phyloP scores from a whole-genome alignment of 2,329 filamentous ascomycete species.

The Aureobasidium mangrovei region DNA sequence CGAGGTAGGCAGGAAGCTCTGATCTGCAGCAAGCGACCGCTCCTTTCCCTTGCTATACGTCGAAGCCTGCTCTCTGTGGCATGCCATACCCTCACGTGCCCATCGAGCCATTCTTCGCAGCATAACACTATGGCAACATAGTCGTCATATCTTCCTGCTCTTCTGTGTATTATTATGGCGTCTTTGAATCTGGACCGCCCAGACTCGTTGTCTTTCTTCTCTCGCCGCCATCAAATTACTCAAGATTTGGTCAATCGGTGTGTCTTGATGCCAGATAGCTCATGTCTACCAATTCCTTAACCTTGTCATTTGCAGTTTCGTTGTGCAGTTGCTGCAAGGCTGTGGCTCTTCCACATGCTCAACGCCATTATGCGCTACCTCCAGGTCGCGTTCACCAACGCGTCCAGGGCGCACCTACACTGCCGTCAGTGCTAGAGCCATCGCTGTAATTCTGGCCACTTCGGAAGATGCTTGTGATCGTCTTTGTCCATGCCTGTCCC shows the following conservation, averaged over 20 bases:
- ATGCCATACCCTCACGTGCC: background rate
- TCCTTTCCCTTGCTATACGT: background rate
- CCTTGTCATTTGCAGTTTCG: conserved; percentile 47
- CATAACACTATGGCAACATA: background rate
- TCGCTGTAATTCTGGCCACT: conserved; percentile 69
- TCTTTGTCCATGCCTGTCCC: conserved; percentile 47
- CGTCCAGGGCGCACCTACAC: conserved; percentile 68
- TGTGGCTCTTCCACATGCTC: conserved; percentile 59
- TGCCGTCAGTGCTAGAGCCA: conserved; percentile 65
- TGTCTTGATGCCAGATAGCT: background rate
- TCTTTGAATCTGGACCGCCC: background rate
- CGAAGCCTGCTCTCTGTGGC: conserved; percentile 2
- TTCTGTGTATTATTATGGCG: conserved; percentile 2
- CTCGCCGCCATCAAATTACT: background rate
- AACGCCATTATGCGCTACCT: conserved; percentile 70
- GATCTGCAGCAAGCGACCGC: background rate
- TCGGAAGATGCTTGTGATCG: conserved; percentile 62
- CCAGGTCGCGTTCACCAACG: conserved; percentile 55
- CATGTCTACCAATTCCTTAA: background rate
- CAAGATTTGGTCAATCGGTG: conserved; percentile 9
- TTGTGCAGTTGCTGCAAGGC: conserved; percentile 67
- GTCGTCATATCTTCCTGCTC: background rate
- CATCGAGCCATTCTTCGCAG: background rate
- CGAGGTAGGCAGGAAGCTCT: background rate
- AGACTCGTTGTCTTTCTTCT: background rate